Percentiles rank a stretch among this genome's conserved stretches.
Evolutionary conservation across 176 grass and related monocot species (phyloP).

Genomic region (Bonia amplexicaulis): DNA sequence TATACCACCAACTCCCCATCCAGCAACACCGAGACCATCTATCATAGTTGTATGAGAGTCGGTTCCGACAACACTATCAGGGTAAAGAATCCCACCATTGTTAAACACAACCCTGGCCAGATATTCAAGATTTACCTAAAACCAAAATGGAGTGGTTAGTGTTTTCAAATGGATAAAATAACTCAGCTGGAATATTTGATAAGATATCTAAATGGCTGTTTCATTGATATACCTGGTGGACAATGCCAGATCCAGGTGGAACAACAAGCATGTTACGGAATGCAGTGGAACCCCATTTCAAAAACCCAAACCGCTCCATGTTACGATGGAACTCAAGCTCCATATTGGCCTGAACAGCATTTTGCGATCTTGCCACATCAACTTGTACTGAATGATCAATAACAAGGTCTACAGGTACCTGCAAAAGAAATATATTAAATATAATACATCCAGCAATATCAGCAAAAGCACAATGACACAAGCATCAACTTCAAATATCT

Average conservation of each 20-base stretch:
- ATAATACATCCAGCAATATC: neutral
- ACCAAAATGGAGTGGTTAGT: conserved; percentile 9
- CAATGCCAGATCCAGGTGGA: conserved; percentile 97
- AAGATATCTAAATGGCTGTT: neutral
- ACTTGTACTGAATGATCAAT: conserved; percentile 98
- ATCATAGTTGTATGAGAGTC: conserved; percentile 98
- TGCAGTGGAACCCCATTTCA: conserved; percentile 94
- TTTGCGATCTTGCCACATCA: conserved; percentile 85
- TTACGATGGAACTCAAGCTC: conserved; percentile 88
- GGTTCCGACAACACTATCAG: conserved; percentile 88
- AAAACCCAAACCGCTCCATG: conserved; percentile 85
- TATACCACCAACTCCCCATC: conserved; percentile 98
- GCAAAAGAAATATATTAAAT: conserved; percentile 21
- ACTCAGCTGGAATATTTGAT: neutral
- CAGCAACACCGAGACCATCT: conserved; percentile 94
- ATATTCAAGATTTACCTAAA: conserved; percentile 95
- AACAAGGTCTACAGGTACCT: conserved; percentile 97
- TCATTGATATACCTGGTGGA: conserved; percentile 71
- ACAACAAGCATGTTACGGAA: conserved; percentile 99
- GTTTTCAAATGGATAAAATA: neutral
- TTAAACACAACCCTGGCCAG: conserved; percentile 93
- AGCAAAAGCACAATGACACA: neutral
- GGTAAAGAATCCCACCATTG: conserved; percentile 87
- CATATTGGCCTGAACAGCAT: conserved; percentile 84
- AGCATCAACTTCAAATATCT: neutral